Evolutionary conservation across 306 rosid genomes (phyloP).

Genomic region (Pyrus pyrifolia): DNA sequence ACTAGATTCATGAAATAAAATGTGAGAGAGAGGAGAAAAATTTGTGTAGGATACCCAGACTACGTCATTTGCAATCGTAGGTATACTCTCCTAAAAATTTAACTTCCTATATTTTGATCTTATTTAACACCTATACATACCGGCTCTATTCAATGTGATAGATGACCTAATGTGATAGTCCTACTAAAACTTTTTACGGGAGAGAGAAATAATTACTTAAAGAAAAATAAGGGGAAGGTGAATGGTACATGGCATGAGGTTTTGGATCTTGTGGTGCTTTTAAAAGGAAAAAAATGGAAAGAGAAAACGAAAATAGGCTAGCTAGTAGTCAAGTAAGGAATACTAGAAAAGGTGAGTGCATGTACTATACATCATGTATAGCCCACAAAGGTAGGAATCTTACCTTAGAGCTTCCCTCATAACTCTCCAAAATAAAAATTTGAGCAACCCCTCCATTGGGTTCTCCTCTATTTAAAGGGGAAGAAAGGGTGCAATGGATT

Average conservation of each 20-base stretch:
- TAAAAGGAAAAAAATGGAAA: constrained; percentile 17
- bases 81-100: too few species aligned
- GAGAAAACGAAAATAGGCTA: not conserved
- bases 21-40: not conserved
- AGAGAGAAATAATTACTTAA: constrained; percentile 33
- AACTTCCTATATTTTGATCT: too few species aligned
- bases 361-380: constrained; percentile 8
- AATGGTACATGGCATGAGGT: constrained; percentile 30
- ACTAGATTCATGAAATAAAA: not conserved
- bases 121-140: not conserved
- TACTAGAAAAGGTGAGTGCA: not conserved
- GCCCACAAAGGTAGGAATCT: constrained; percentile 3
- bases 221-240: constrained; percentile 24
- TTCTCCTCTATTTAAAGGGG: not conserved
- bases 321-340: constrained; percentile 8
- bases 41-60: not conserved
- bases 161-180: not conserved
- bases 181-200: not conserved
- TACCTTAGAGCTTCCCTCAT: not conserved
- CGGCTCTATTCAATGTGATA: too few species aligned
- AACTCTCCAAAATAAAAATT: not conserved
- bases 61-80: too few species aligned
- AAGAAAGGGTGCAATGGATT: constrained; percentile 5
- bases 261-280: constrained; percentile 34
- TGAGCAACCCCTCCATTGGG: not conserved